Base-by-base conservation (phyloP, 2,329 filamentous ascomycete species). In the Calonectria hongkongensis region DNA sequence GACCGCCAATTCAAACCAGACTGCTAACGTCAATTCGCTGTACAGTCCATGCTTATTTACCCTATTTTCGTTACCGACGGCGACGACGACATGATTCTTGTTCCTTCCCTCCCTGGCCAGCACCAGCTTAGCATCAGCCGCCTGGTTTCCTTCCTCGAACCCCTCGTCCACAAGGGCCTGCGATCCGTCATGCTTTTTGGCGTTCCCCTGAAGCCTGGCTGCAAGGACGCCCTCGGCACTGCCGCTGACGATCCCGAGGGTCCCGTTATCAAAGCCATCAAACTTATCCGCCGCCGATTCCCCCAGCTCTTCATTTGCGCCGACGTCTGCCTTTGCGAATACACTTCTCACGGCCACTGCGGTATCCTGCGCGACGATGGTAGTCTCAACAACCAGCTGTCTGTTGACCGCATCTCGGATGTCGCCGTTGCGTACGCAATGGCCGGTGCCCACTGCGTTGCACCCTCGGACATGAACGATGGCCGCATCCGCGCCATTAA, bases 381-480 rank as follows among this genome's bases (percentile, higher is more conserved):
- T 74, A 94, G 92, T 74, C 89, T 99, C 73, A 98, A 98, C 89
- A 98, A 99, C 83, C 92, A 93, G 75, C 90, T 98, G 58, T 98
- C 95, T 3, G 95, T 98, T 10, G 96, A 98, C 82, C 93, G 97
- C 74, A 96, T 99, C 79, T 96, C 94, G 4, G 96, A 98, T 83
- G 96, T 98, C n/a, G 96, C 97, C n/a, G 89, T 98, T 76, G 95
- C 96, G 41, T 99, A 99, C 83, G 97, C 97, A n/a, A 90, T 93
- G 81, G 97, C 97, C 18, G 97, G 97, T 70, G 97, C 96, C 0
- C 97, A 99, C 85, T 98, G 96, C 83, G 95, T 99, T 33, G 97
- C 97, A 0, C 97, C 97, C 2, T 98, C 95, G 1, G 97, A 99
- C 84, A 99, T 99, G 97, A 99, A 98, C 83, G 97, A 99, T 83